These are phyloP conservation scores for Penicillium cataractarum DNA, from an alignment of 495 filamentous ascomycete species.

Conservation along the genomic window DNA sequence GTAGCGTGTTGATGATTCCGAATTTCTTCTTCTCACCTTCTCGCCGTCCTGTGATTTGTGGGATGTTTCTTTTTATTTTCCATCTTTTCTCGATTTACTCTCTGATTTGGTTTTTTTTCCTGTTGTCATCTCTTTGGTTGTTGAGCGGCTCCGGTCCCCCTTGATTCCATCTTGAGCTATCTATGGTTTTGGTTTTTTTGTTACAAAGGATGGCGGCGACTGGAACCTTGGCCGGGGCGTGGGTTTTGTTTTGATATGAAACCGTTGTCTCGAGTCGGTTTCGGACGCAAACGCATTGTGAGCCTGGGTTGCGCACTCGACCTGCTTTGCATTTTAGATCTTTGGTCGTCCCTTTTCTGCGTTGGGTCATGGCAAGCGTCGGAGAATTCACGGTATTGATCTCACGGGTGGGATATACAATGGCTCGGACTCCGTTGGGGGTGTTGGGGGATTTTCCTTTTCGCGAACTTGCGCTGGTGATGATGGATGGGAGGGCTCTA, in stretches of 20 bases:
- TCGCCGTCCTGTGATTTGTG: conserved; percentile 36
- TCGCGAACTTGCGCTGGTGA: conserved; percentile 39
- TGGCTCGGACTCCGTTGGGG: conserved; percentile 50
- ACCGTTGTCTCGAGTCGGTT: conserved; percentile 32
- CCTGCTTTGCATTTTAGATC: conserved; percentile 52
- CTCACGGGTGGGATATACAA: conserved; percentile 50
- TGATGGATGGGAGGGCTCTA: conserved; percentile 22
- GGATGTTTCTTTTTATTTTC: conserved; percentile 35
- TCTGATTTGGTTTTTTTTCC: conserved; percentile 16
- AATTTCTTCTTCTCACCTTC: conserved; percentile 33
- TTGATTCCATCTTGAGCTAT: conserved; percentile 46
- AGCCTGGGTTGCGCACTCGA: conserved; percentile 35
- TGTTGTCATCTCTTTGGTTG: conserved; percentile 31
- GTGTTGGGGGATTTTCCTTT: conserved; percentile 53
- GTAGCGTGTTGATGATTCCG: conserved; percentile 47
- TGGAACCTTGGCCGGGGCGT: conserved; percentile 22
- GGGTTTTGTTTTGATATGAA: conserved; percentile 23
- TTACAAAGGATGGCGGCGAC: conserved; percentile 31
- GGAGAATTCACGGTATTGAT: conserved; percentile 54
- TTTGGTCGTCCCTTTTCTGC: conserved; percentile 46
- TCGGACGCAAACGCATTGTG: conserved; percentile 30
- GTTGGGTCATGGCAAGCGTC: conserved; percentile 49
- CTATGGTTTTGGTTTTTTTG: conserved; percentile 34
- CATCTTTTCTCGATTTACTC: conserved; percentile 21
- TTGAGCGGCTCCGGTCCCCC: conserved; percentile 32